These are phyloP conservation scores for Brachypodium distachyon DNA, from an alignment of 202 grass and related monocot species.

Conservation along the genomic window DNA sequence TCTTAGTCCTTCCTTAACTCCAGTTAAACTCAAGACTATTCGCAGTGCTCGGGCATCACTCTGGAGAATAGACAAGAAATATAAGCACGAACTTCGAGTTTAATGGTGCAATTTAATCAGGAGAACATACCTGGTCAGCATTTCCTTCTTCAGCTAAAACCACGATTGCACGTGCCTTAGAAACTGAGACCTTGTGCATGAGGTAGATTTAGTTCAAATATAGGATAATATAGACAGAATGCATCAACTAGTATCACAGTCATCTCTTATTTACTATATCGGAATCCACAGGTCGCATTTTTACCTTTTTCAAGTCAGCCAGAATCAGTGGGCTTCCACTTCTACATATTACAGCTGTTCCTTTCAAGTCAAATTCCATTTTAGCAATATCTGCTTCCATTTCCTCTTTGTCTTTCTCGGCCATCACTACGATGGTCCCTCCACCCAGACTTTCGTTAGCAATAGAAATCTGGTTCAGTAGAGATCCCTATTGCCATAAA, in stretches of 20 bases:
- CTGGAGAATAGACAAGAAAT: conserved; percentile 26
- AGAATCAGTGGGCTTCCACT: conserved; percentile 76
- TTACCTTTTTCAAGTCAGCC: conserved; percentile 80
- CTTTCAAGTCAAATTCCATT: conserved; percentile 83
- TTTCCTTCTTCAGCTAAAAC: conserved; percentile 84
- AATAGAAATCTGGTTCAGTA: conserved; percentile 75
- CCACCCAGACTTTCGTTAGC: conserved; percentile 73
- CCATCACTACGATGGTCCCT: conserved; percentile 68
- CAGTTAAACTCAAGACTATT: conserved; percentile 73
- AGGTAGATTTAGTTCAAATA: conserved; percentile 18
- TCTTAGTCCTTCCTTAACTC: conserved; percentile 78
- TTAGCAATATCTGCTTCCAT: conserved; percentile 83
- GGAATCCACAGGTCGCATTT: not conserved
- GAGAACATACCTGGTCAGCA: conserved; percentile 54
- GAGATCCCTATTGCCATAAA: conserved; percentile 41
- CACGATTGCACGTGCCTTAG: conserved; percentile 68
- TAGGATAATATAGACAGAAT: not conserved
- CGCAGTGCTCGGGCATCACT: conserved; percentile 72
- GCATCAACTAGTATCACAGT: conserved; percentile 18
- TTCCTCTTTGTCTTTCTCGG: conserved; percentile 77
- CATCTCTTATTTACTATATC: not conserved
- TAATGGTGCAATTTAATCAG: not conserved
- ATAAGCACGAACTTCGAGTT: not conserved
- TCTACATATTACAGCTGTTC: conserved; percentile 76
- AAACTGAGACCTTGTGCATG: conserved; percentile 66